Evolutionary conservation across 2,329 filamentous ascomycete species (phyloP).

Genomic region (Apiospora arundinis): DNA sequence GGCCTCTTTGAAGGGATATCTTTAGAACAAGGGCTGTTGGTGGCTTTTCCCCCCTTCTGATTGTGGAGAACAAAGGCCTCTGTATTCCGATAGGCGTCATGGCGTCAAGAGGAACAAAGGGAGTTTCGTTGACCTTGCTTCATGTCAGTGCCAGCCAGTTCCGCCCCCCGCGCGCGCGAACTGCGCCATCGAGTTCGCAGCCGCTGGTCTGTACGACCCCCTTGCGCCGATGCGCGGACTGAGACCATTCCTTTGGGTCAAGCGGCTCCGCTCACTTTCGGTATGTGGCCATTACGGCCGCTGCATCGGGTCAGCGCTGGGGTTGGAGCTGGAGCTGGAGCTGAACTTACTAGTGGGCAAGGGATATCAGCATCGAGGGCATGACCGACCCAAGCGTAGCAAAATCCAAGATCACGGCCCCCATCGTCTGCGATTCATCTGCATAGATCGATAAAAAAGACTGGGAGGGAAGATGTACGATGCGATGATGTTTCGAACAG

Average conservation of each 20-base stretch:
- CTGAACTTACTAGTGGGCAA: neutral
- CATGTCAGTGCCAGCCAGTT: neutral
- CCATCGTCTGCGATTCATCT: neutral
- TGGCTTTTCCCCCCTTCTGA: neutral
- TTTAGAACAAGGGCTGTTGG: constrained; percentile 12
- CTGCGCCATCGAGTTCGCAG: constrained; percentile 3
- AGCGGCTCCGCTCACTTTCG: neutral
- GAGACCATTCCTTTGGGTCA: neutral
- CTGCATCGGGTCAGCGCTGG: neutral
- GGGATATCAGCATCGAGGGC: neutral
- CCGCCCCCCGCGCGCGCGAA: neutral
- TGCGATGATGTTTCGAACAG: neutral
- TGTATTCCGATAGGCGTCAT: neutral
- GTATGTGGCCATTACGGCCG: neutral
- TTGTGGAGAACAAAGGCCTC: neutral
- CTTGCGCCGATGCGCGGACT: neutral
- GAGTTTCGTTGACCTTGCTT: neutral
- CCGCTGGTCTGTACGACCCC: neutral
- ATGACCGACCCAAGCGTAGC: neutral
- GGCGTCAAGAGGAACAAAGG: neutral
- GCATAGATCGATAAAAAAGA: neutral
- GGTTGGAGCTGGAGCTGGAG: neutral
- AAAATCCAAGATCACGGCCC: neutral
- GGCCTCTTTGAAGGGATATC: constrained; percentile 16
- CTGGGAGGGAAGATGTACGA: neutral